Percentiles rank a stretch among this genome's conserved stretches.
phyloP scores from a whole-genome alignment of 31 red algal species.

The Endocladia muricata region DNA sequence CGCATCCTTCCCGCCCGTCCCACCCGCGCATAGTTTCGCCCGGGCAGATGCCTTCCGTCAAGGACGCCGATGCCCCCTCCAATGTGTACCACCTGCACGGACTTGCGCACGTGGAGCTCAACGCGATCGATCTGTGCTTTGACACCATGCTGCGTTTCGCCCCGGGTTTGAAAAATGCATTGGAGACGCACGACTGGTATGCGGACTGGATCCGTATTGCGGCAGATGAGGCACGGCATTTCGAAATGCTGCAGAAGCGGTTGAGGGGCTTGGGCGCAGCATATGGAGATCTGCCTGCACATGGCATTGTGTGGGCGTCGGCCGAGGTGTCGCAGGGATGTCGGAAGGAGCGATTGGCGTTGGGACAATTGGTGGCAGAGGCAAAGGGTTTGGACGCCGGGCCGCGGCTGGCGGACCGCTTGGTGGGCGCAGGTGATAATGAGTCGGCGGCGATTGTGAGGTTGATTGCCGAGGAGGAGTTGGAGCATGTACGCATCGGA shows the following conservation, averaged over 20 bases:
- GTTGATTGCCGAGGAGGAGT: slow-evolving; percentile 71
- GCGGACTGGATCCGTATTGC: slow-evolving; percentile 67
- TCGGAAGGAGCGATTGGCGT: slow-evolving; percentile 46
- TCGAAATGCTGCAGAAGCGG: slow-evolving; percentile 37
- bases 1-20: slow-evolving; percentile 24
- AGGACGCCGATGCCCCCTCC: slow-evolving; percentile 22
- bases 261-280: slow-evolving; percentile 35
- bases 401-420: slow-evolving; percentile 45
- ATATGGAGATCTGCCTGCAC: slow-evolving; percentile 76
- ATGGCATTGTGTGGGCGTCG: slow-evolving; percentile 63
- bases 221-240: slow-evolving; percentile 77
- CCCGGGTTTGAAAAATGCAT: not conserved
- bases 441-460: slow-evolving; percentile 47
- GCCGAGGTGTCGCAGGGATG: slow-evolving; percentile 28
- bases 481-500: slow-evolving; percentile 72
- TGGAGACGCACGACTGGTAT: slow-evolving; percentile 48
- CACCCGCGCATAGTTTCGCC: slow-evolving; percentile 38
- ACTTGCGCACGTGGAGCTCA: slow-evolving; percentile 86
- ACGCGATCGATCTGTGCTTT: slow-evolving; percentile 78
- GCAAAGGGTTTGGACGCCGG: slow-evolving; percentile 79
- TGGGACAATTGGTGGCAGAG: slow-evolving; percentile 74
- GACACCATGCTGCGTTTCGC: slow-evolving; percentile 78
- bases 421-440: slow-evolving; percentile 50
- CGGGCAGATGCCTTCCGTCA: slow-evolving; percentile 45
- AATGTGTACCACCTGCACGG: slow-evolving; percentile 71